These are phyloP conservation scores for Micractinium sp. DNA, from an alignment of 139 green algal species.

Conservation along the genomic window DNA sequence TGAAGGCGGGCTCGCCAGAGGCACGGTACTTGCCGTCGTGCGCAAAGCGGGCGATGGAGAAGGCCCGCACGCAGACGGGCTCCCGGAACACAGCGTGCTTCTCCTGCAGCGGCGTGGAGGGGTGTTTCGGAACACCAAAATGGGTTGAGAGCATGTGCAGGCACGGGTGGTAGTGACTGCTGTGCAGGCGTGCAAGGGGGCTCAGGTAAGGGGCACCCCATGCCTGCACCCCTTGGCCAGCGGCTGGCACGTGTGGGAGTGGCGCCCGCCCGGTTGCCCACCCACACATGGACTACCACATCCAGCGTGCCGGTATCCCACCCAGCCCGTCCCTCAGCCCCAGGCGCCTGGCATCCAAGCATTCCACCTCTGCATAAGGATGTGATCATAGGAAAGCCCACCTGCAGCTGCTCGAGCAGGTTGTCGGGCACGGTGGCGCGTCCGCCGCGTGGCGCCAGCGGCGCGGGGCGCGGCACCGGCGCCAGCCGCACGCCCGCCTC, in stretches of 20 bases:
- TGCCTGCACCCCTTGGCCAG: too few relatives aligned
- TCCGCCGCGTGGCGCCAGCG: background rate
- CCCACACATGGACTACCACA: background rate
- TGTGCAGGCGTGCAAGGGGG: background rate
- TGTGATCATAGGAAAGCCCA: background rate
- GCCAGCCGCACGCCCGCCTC: constrained; percentile 14
- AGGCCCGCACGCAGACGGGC: constrained; percentile 40
- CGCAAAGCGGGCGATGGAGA: constrained; percentile 39
- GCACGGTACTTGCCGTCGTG: constrained; percentile 59
- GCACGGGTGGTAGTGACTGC: background rate
- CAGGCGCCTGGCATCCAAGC: too few relatives aligned
- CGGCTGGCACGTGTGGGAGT: background rate
- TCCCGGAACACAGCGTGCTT: constrained; percentile 40
- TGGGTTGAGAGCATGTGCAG: background rate
- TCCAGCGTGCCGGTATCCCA: background rate
- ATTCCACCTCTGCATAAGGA: too few relatives aligned
- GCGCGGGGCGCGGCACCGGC: background rate
- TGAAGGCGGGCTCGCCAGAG: constrained; percentile 60
- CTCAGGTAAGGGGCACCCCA: too few relatives aligned
- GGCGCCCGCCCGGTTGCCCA: too few relatives aligned
- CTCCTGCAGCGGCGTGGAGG: background rate
- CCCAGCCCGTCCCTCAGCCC: too few relatives aligned
- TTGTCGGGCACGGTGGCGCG: constrained; percentile 8
- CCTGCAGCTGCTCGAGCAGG: constrained; percentile 33
- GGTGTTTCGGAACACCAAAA: too few relatives aligned